Base-by-base conservation (phyloP, 2,329 filamentous ascomycete genomes). In the Blumeriella jaapii region DNA sequence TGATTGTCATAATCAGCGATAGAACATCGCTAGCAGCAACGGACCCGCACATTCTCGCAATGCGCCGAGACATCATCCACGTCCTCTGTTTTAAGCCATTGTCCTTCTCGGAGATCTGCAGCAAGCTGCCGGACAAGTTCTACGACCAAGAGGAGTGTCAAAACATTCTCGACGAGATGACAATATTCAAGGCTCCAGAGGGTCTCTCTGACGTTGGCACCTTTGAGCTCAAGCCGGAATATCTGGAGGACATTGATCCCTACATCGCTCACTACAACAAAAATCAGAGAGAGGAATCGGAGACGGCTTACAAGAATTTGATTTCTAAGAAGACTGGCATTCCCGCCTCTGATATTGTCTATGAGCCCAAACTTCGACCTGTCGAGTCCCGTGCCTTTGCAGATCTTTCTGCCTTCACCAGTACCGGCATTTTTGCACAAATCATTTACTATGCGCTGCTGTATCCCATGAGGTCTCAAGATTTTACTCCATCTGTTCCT, bases 261-360 rank as follows among this genome's bases (percentile, higher is more conserved):
- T 98, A 95, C 56, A 91, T 87, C 52, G 82, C 87, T 5, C 86
- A 96, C 54, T 98, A 94, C 59, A 93, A 78, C 52, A 93, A 94
- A 55, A 98, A 98, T 52, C 89, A 96, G 57, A 75, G 91, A 32
- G 91, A 98, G 54, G 91, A 98, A 57, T 85, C 89, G 0, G 91
- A 98, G 59, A 78, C 74, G 47, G 81, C 86, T 3, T 95, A 91
- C 62, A 85, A 81, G 50, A 79, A 81, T 52, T 81, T 83, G 65
- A 77, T 91, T 65, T 83, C 86, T 8, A 86, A 86, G 61, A 86
- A 82, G 60, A 85, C 80, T 0, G 86, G 87, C 12, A 86, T 87
- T 55, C 68, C 78, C 27, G 63, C 72, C 1, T 76, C 84, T 25
- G 86, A 95, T 35, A 78, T 96, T 40, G 86, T 96, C 2, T 95